Evolutionary conservation across 768 basidiomycete species (phyloP).

Genomic region (Russula emetica): DNA sequence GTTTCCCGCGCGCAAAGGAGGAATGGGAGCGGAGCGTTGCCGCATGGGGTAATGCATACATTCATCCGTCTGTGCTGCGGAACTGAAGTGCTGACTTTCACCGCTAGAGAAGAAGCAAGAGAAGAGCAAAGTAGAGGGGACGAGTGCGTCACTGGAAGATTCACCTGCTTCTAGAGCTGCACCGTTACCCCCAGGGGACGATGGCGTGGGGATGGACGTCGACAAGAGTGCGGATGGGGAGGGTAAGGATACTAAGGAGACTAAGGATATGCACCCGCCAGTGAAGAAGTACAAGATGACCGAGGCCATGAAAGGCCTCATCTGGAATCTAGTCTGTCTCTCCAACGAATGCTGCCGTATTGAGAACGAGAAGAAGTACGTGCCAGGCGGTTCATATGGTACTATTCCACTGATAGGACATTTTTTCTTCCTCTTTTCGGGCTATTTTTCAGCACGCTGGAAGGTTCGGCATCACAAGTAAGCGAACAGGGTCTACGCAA

Average conservation of each 20-base stretch:
- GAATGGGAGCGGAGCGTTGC: constrained; percentile 70
- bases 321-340: constrained; percentile 77
- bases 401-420: not conserved
- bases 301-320: constrained; percentile 70
- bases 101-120: constrained; percentile 45
- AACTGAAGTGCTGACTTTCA: not conserved
- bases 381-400: not conserved
- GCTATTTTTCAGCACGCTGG: constrained; percentile 41
- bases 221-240: constrained; percentile 34
- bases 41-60: constrained; percentile 54
- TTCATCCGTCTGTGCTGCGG: no score
- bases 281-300: constrained; percentile 74
- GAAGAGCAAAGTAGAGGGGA: constrained; percentile 35
- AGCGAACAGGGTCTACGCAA: constrained; percentile 82
- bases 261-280: constrained; percentile 53
- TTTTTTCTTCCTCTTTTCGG: not conserved
- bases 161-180: constrained; percentile 32
- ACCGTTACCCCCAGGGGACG: constrained; percentile 28
- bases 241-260: constrained; percentile 35
- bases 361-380: constrained; percentile 63
- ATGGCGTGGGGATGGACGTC: constrained; percentile 27
- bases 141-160: constrained; percentile 30
- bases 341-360: constrained; percentile 78
- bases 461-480: constrained; percentile 64
- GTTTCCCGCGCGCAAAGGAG: constrained; percentile 64